A percentile compares a stretch with the other conserved stretches of the same genome.
phyloP scores from a whole-genome alignment of 495 filamentous ascomycete genomes.

The Aspergillus cristatus region DNA sequence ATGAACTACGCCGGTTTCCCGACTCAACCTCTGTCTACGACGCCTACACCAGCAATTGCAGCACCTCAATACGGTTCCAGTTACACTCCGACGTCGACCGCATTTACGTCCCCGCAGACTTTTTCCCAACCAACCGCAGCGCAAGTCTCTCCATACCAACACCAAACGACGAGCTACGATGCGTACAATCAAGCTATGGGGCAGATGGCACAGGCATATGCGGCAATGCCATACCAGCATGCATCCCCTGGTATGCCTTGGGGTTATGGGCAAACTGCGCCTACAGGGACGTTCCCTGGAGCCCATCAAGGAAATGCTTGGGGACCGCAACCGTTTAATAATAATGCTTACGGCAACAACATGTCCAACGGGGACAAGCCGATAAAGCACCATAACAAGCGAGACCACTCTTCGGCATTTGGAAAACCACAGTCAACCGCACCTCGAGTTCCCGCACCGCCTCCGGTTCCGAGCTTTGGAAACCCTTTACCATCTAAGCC shows the following conservation, averaged over 20 bases:
- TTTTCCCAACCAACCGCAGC: constrained; percentile 19
- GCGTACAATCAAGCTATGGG: constrained; percentile 15
- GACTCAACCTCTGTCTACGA: constrained; percentile 19
- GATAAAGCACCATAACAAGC: constrained; percentile 28
- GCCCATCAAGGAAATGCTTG: constrained; percentile 19
- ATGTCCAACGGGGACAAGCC: constrained; percentile 28
- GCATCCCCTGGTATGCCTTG: constrained; percentile 44
- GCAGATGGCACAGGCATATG: constrained; percentile 17
- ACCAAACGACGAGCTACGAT: constrained; percentile 23
- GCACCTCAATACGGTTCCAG: constrained; percentile 5
- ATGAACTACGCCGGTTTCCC: constrained; percentile 26
- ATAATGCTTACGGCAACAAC: constrained; percentile 27
- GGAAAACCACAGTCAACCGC: constrained; percentile 28
- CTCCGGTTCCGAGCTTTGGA: constrained; percentile 54
- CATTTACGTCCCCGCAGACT: constrained; percentile 15
- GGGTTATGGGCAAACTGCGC: constrained; percentile 39
- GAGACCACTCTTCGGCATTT: constrained; percentile 34
- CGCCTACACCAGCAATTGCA: constrained; percentile 7
- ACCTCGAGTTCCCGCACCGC: constrained; percentile 40
- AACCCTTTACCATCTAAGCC: constrained; percentile 53
- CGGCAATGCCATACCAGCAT: constrained; percentile 18
- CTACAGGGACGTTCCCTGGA: constrained; percentile 13
- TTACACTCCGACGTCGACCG: constrained; percentile 17
- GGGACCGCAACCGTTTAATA: constrained; percentile 35
- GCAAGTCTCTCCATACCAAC: constrained; percentile 20